Evolutionary conservation across 1,284 basidiomycete genomes (phyloP).

Genomic region (Cryptococcus sp.): DNA sequence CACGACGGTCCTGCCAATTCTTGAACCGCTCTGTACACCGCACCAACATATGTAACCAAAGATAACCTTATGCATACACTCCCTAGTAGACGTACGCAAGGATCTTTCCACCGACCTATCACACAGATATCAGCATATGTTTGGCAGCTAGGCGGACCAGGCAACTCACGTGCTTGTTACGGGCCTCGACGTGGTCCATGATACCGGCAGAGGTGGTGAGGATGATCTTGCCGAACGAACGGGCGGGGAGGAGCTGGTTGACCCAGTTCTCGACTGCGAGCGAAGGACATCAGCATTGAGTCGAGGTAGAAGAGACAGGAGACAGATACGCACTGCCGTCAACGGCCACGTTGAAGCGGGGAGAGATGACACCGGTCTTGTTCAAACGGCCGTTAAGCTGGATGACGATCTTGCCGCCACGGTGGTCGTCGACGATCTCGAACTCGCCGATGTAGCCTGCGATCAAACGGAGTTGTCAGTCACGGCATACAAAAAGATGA

Average conservation of each 20-base stretch:
- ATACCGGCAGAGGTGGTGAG: slow-evolving; percentile 95
- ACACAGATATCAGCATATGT: slow-evolving; percentile 1
- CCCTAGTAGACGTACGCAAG: slow-evolving; percentile 56
- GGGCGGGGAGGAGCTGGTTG: slow-evolving; percentile 86
- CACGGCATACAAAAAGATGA: neutral
- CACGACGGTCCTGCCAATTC: no score
- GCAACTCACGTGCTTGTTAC: slow-evolving; percentile 80
- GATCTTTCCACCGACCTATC: slow-evolving; percentile 57
- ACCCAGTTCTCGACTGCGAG: slow-evolving; percentile 59
- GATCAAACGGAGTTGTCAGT: neutral
- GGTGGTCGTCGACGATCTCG: slow-evolving; percentile 99
- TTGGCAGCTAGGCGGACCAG: neutral
- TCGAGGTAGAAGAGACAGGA: slow-evolving; percentile 54
- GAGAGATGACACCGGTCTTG: slow-evolving; percentile 98
- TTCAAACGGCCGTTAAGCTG: slow-evolving; percentile 98
- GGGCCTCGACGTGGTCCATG: slow-evolving; percentile 98
- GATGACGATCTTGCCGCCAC: slow-evolving; percentile 96
- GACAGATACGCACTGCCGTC: slow-evolving; percentile 82
- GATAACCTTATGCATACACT: slow-evolving; percentile 21
- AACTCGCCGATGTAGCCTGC: slow-evolving; percentile 98
- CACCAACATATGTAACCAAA: slow-evolving; percentile 6
- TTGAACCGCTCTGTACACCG: neutral
- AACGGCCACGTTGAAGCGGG: slow-evolving; percentile 95
- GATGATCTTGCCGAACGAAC: slow-evolving; percentile 96
- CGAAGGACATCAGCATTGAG: slow-evolving; percentile 15